A percentile compares a stretch with the other conserved stretches of the same genome.
Conservation (phyloP, 257 asterid species). For the Catharanthus roseus region DNA sequence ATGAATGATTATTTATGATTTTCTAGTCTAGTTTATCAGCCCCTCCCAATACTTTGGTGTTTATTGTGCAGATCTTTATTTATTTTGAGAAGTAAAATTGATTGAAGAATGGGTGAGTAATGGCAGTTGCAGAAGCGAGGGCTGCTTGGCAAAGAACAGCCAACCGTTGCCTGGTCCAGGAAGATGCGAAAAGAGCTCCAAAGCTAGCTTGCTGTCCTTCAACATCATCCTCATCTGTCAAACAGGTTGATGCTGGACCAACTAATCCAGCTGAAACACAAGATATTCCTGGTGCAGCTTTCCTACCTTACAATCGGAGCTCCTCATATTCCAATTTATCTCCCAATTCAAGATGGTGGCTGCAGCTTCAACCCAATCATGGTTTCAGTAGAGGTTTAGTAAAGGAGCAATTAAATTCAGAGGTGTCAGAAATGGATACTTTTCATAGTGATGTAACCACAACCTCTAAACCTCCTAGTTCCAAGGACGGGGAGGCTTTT, state of each 20-base stretch:
- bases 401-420: slow-evolving; percentile 27
- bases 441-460: slow-evolving; percentile 21
- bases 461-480: slow-evolving; percentile 11
- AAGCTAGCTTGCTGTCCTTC: slow-evolving; percentile 76
- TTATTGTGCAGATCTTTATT: neutral
- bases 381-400: slow-evolving; percentile 34
- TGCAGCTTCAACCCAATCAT: slow-evolving; percentile 51
- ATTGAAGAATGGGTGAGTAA: slow-evolving; percentile 37
- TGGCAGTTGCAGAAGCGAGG: slow-evolving; percentile 82
- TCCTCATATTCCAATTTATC: slow-evolving; percentile 50
- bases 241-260: slow-evolving; percentile 39
- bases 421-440: slow-evolving; percentile 28
- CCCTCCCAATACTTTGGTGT: neutral
- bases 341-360: slow-evolving; percentile 84
- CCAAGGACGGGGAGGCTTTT: slow-evolving; percentile 21
- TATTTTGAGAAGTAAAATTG: slow-evolving; percentile 14
- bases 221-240: slow-evolving; percentile 30
- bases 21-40: neutral
- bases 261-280: slow-evolving; percentile 28
- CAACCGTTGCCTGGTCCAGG: slow-evolving; percentile 80
- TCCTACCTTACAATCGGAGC: slow-evolving; percentile 35
- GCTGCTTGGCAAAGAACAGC: slow-evolving; percentile 88
- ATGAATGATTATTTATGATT: neutral
- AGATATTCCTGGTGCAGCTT: slow-evolving; percentile 29
- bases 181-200: slow-evolving; percentile 94